Conservation (phyloP, 148 eudicot genomes). For the Vaccinium macrocarpon region DNA sequence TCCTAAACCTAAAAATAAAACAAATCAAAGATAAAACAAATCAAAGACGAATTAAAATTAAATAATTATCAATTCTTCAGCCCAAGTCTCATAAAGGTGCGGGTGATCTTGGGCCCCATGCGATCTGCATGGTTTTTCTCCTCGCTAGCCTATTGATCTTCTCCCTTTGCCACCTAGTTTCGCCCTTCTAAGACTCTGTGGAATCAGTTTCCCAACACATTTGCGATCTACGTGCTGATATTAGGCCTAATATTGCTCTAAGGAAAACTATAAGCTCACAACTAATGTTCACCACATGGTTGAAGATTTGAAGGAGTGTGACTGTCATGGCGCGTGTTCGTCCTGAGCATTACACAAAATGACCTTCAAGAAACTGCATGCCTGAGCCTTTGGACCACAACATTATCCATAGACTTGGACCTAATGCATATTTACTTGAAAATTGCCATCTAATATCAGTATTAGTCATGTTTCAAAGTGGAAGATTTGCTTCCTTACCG, state of each 20-base stretch:
- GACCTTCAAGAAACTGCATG: no score
- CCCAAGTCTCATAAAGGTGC: neutral
- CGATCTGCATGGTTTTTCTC: neutral
- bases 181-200: neutral
- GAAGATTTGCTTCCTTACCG: neutral
- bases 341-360: no score
- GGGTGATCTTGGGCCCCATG: no score
- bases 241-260: neutral
- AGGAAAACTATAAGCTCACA: neutral
- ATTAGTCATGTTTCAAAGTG: neutral
- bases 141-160: neutral
- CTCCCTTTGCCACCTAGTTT: neutral
- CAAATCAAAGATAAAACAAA: neutral
- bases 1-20: neutral
- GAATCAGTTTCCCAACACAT: neutral
- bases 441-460: neutral
- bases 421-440: neutral
- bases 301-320: neutral
- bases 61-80: neutral
- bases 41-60: neutral
- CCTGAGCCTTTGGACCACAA: neutral
- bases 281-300: neutral
- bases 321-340: neutral
- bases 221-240: neutral
- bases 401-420: neutral